Evolutionary conservation across 768 basidiomycete genomes (phyloP), one percentile per base, ranked within the genome.

Genomic region (Tylopilus sp.): DNA sequence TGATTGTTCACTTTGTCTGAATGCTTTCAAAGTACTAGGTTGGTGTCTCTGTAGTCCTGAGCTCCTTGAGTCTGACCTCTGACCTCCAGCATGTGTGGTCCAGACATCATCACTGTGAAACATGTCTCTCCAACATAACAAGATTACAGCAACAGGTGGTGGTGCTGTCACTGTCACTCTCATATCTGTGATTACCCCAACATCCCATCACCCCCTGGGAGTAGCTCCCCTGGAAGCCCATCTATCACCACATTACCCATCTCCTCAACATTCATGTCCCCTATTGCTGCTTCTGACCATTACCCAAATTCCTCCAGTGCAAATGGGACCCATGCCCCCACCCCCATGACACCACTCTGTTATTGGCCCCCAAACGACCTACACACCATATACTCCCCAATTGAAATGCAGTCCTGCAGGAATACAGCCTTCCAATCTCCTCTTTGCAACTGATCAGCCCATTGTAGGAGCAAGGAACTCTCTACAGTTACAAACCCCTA

Each of bases 111-210:
- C 86, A 0, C 70, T 99, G 51, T 81, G 83, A 51, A 92, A 99
- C 63, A 85, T 99, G 43, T 95, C 93, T 4, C 71, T 99, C 21
- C 82, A n/a, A 15, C 80, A 91, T 41, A 98, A 99, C 69, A 81
- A 82, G 39, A 97, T 98, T 61, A 82, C 78, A 30, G 79, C 85
- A 0, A 80, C 88, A 0, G 93, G 94, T 30, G 93, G 89, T 6
- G 92, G 93, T 30, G 93, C 89, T 9, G 92, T 98, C 6, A 89
- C 93, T 0, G 76, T 98, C 12, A 94, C 95, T 0, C 78, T 97
- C 46, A 95, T 99, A 91, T 66, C 72, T n/a, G 90, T 46, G 95
- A 99, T 68, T 98, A 98, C 64, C 91, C 92, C 4, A 92, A 97
- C 57, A 77, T 86, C 39, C 79, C 85, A 8, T 73, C 77, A 26